These are phyloP conservation scores for Cyberlindnera americana DNA, from an alignment of 805 yeast species.

Conservation along the genomic window DNA sequence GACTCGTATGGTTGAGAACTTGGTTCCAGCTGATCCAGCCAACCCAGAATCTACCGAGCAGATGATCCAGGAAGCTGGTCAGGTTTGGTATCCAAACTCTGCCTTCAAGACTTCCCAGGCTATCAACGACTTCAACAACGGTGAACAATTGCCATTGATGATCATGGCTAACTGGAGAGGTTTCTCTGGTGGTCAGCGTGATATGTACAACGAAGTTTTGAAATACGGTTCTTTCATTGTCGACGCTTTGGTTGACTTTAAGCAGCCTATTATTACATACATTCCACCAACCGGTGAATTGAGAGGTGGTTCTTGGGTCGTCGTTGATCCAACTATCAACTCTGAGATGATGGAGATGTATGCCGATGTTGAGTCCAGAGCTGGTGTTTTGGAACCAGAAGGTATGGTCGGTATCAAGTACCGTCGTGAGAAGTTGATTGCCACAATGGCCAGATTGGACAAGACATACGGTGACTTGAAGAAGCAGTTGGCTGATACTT, in stretches of 20 bases:
- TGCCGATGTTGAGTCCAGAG: constrained; percentile 93
- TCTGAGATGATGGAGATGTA: constrained; percentile 99
- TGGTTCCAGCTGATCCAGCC: constrained; percentile 97
- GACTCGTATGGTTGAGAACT: constrained; percentile 83
- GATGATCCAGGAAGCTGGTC: constrained; percentile 93
- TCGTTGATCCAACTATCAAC: constrained; percentile 97
- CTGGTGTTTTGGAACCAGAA: constrained; percentile 97
- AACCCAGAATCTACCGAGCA: constrained; percentile 91
- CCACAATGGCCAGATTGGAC: constrained; percentile 92
- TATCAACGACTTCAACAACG: constrained; percentile 93
- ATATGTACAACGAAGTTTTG: constrained; percentile 97
- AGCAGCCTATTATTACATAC: constrained; percentile 94
- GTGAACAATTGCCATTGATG: constrained; percentile 97
- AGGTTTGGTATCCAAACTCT: constrained; percentile 99
- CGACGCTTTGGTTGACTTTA: constrained; percentile 92
- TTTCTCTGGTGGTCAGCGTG: constrained; percentile 99
- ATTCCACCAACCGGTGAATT: constrained; percentile 98
- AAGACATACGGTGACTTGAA: constrained; percentile 65
- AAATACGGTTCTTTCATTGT: constrained; percentile 97
- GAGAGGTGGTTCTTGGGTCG: constrained; percentile 99
- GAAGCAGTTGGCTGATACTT: constrained; percentile 49
- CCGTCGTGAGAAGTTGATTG: constrained; percentile 85
- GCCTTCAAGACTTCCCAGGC: constrained; percentile 99
- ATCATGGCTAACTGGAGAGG: constrained; percentile 99
- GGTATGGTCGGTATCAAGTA: constrained; percentile 99